Evolutionary conservation across 441 rosid genomes (phyloP).

Genomic region (Euphorbia celastroides): DNA sequence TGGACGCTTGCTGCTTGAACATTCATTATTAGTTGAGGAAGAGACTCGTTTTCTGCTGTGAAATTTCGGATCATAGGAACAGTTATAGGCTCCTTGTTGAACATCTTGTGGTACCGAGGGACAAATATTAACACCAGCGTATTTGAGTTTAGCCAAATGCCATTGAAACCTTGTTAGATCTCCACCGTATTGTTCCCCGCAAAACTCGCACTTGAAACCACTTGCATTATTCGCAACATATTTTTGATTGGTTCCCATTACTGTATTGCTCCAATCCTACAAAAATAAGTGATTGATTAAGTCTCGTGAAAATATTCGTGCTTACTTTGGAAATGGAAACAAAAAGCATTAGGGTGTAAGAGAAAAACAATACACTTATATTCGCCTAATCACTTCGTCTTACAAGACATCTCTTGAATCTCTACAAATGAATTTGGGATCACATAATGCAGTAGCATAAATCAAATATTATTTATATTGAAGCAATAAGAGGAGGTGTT

Average conservation of each 20-base stretch:
- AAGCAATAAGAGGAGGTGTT: no score
- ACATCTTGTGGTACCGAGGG: neutral
- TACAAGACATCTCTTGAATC: no score
- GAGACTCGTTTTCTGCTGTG: neutral
- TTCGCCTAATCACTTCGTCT: no score
- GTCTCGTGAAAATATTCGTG: no score
- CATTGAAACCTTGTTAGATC: neutral
- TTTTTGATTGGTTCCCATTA: neutral
- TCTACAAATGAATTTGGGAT: no score
- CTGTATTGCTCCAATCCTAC: neutral
- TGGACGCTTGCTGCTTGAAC: neutral
- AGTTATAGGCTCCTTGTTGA: neutral
- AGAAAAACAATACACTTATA: no score
- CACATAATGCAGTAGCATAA: no score
- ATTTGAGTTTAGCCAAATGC: neutral
- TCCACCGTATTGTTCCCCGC: neutral
- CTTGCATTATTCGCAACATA: neutral
- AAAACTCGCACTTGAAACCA: neutral
- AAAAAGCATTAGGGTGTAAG: no score
- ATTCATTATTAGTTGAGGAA: neutral
- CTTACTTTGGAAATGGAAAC: no score
- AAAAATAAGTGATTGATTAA: neutral
- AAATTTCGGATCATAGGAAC: neutral
- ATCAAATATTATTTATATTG: no score
- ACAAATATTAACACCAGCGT: conserved; percentile 5